These are phyloP conservation scores for Colletotrichum godetiae DNA, from an alignment of 2,329 filamentous ascomycete genomes.

Conservation along the genomic window DNA sequence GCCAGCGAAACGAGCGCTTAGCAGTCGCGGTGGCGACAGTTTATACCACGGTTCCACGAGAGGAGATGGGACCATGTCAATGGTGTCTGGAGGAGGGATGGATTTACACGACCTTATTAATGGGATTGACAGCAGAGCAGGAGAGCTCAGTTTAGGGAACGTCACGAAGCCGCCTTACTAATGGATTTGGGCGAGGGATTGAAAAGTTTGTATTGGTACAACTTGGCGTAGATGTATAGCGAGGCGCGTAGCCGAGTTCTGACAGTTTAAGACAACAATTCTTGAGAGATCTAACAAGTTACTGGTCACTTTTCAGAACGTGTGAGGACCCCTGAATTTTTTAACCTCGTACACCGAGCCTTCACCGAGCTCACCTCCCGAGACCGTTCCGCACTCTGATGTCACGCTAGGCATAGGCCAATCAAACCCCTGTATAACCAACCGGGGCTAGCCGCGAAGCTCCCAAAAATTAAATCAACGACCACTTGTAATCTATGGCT, in stretches of 20 bases:
- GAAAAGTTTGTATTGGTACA: slow-evolving; percentile 30
- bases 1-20: slow-evolving; percentile 49
- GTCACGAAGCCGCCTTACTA: slow-evolving; percentile 63
- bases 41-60: slow-evolving; percentile 34
- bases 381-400: neutral
- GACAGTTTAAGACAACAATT: slow-evolving; percentile 14
- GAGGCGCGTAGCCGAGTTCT: slow-evolving; percentile 32
- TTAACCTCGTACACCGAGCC: neutral
- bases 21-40: slow-evolving; percentile 56
- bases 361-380: slow-evolving; percentile 15
- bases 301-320: neutral
- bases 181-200: slow-evolving; percentile 17
- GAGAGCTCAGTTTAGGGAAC: slow-evolving; percentile 58
- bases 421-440: slow-evolving; percentile 1
- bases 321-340: neutral
- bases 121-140: slow-evolving; percentile 61
- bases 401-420: slow-evolving; percentile 21
- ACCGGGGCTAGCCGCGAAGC: slow-evolving; percentile 13
- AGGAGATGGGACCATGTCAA: slow-evolving; percentile 44
- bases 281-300: slow-evolving; percentile 5
- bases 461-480: slow-evolving; percentile 22
- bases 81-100: slow-evolving; percentile 51
- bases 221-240: slow-evolving; percentile 31
- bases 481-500: slow-evolving; percentile 1
- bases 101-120: slow-evolving; percentile 62